A percentile compares a stretch with the other conserved stretches of the same genome.
These are phyloP conservation scores for Eutrema heterophyllum DNA, from an alignment of 345 rosid species.

Conservation along the genomic window DNA sequence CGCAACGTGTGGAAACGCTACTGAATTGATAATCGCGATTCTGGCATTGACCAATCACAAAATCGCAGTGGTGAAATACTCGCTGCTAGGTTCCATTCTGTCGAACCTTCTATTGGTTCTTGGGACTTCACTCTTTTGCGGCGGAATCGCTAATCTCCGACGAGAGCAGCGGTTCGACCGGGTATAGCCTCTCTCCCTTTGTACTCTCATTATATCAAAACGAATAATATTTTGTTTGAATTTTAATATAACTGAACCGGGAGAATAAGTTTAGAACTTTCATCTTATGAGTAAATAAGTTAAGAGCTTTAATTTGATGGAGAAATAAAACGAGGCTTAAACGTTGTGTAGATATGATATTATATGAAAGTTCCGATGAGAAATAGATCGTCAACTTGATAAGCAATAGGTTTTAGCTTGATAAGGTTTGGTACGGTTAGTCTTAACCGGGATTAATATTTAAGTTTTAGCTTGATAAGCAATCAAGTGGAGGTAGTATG, in stretches of 20 bases:
- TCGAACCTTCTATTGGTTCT: slow-evolving; percentile 89
- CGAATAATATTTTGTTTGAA: background rate
- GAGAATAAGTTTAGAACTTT: no score
- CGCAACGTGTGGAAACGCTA: slow-evolving; percentile 98
- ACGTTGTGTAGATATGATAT: no score
- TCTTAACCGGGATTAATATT: background rate
- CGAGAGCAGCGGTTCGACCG: slow-evolving; percentile 78
- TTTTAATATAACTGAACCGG: background rate
- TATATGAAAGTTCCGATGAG: no score
- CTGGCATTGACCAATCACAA: slow-evolving; percentile 64
- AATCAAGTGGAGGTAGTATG: background rate
- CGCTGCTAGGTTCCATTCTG: slow-evolving; percentile 77
- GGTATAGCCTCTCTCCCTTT: slow-evolving; percentile 33
- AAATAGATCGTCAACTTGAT: no score
- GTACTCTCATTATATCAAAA: background rate
- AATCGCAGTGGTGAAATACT: slow-evolving; percentile 70
- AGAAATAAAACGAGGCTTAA: no score
- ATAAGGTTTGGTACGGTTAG: background rate
- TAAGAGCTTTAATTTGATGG: no score
- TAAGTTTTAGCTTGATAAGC: background rate
- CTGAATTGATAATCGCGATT: slow-evolving; percentile 86
- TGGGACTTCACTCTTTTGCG: slow-evolving; percentile 79
- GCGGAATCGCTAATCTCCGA: slow-evolving; percentile 74
- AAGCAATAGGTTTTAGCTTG: no score
- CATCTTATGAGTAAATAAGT: no score